Base-by-base conservation (phyloP, 192 early-diverging fungal species). In the Entophlyctis helioformis region DNA sequence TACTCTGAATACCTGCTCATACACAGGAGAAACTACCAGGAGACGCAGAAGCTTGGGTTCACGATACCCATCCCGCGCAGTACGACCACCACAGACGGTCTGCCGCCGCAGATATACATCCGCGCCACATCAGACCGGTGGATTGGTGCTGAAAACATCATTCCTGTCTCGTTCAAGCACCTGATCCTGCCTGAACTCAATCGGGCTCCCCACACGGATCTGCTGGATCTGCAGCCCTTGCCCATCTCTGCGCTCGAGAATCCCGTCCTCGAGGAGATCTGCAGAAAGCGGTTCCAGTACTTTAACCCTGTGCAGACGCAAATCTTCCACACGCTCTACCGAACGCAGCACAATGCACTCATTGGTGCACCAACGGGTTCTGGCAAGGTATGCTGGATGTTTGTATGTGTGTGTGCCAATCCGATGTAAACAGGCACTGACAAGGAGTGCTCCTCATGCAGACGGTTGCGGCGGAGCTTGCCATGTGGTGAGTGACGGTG, bases 241-340 rank as follows among this genome's bases (percentile, higher is more conserved):
- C 91, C 93, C 0, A 63, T 97, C 8, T 60, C 82, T 9, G 91
- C 91, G 0, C 60, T 99, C 26, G 63, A 85, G 29, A 71, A 97
- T 49, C 69, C 82, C 7, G 58, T 81, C 5, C 59, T 96, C 34
- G 93, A 99, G 52, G 80, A 67, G 25, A 91, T 94, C 43, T 99
- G 89, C 48, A 37, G 61, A 21, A 53, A 72, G 52, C 69, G 91
- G 20, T 93, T 99, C 56, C 60, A 84, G n/a, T 91, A 87, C 56
- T 99, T 99, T 59, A 99, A 99, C 51, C 91, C 96, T 0, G 82
- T 99, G 24, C 96, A 99, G 63, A 96, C 96, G 2, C 96, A 99
- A 57, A 82, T 99, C 35, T 99, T 99, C 76, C 89, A 99, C 48
- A 92, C 93, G 0, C 69, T 96, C 15, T 99, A 99, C 54, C 76